Percentiles rank a stretch among this genome's conserved stretches.
phyloP scores from a whole-genome alignment of 83 land plant species.

The Picea abies region DNA sequence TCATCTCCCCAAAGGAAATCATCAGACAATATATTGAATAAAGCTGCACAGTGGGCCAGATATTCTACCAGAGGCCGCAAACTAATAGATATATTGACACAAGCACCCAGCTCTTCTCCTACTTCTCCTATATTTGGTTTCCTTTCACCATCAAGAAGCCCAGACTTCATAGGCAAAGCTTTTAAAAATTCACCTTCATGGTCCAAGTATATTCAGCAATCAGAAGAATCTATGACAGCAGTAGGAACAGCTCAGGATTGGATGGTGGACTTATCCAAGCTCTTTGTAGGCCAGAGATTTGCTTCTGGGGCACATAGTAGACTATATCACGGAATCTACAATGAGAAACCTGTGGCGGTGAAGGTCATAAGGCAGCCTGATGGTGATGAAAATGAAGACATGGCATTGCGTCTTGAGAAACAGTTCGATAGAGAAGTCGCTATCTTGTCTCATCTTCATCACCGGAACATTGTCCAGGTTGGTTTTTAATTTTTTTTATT shows the following conservation, averaged over 20 bases:
- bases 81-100: not conserved
- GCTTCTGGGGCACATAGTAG: too few species aligned
- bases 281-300: too few species aligned
- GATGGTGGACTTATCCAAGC: too few species aligned
- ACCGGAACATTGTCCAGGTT: constrained; percentile 73
- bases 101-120: not conserved
- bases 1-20: too few species aligned
- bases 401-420: constrained; percentile 60
- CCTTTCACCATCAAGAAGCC: constrained; percentile 6
- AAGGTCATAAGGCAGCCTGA: constrained; percentile 75
- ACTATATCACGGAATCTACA: too few species aligned
- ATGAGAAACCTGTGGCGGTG: constrained; percentile 54
- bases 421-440: constrained; percentile 69
- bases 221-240: constrained; percentile 31
- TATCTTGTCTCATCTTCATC: constrained; percentile 61
- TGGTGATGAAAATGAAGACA: constrained; percentile 62
- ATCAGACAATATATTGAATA: too few species aligned
- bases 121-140: constrained; percentile 1
- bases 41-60: too few species aligned
- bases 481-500: not conserved
- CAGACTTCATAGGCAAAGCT: not conserved
- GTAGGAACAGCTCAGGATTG: too few species aligned
- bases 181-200: constrained; percentile 23
- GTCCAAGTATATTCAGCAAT: constrained; percentile 54
- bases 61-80: not conserved